Percentiles rank a stretch among this genome's conserved stretches.
These are phyloP conservation scores for Mortierella antarctica DNA, from an alignment of 192 early-diverging fungal species.

Conservation along the genomic window DNA sequence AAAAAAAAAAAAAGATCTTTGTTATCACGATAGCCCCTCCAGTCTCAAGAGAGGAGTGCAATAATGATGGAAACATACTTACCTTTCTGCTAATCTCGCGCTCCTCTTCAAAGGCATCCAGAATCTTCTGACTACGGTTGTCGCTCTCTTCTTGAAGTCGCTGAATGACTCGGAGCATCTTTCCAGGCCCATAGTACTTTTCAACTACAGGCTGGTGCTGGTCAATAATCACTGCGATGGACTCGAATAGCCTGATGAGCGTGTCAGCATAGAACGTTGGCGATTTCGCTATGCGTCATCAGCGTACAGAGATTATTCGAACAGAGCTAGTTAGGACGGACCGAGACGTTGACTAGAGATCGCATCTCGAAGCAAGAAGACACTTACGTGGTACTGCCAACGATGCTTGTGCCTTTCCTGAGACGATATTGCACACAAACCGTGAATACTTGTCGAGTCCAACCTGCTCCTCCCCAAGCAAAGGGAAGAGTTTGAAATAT, in stretches of 20 bases:
- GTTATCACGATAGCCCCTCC: background rate
- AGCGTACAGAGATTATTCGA: background rate
- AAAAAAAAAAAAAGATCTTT: background rate
- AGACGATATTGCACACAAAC: conserved; percentile 86
- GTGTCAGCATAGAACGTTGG: conserved; percentile 80
- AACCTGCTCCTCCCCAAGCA: conserved; percentile 82
- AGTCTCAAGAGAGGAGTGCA: no score
- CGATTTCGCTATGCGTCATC: conserved; percentile 38
- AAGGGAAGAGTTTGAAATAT: conserved; percentile 92
- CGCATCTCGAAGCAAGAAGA: background rate
- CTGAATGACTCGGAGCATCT: conserved; percentile 89
- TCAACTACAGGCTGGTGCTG: conserved; percentile 88
- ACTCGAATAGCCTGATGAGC: conserved; percentile 90
- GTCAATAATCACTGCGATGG: conserved; percentile 87
- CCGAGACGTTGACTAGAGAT: conserved; percentile 7
- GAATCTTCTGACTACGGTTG: conserved; percentile 75
- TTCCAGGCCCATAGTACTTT: conserved; percentile 86
- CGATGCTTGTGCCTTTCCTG: conserved; percentile 77
- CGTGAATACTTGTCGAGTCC: conserved; percentile 90
- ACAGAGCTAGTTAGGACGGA: conserved; percentile 12
- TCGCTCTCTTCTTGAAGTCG: conserved; percentile 91
- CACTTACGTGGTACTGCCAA: conserved; percentile 59
- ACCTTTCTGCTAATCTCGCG: conserved; percentile 63
- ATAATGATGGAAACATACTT: background rate
- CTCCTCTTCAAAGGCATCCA: conserved; percentile 86